phyloP scores from a whole-genome alignment of 2,329 filamentous ascomycete species.

The Fusarium sp. region DNA sequence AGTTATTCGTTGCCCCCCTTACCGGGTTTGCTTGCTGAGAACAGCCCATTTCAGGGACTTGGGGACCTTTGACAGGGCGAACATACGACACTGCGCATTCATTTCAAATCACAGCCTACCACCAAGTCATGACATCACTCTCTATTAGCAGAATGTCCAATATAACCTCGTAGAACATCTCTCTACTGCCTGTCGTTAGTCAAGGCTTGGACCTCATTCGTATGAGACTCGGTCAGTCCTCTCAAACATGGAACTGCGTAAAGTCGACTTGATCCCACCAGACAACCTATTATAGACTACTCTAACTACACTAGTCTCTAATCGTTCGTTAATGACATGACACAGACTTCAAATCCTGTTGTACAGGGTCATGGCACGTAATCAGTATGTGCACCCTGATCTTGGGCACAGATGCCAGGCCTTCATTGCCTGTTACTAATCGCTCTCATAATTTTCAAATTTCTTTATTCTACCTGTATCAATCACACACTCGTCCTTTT shows the following conservation, averaged over 20 bases:
- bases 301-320: rapidly evolving
- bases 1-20: neutral
- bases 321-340: rapidly evolving
- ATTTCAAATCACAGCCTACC: too few species aligned
- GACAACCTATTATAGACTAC: neutral
- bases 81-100: too few species aligned
- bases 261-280: neutral
- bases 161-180: rapidly evolving
- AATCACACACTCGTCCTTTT: neutral
- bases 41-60: neutral
- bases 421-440: neutral
- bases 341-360: too few species aligned
- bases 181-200: neutral
- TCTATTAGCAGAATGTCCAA: too few species aligned
- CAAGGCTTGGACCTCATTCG: neutral
- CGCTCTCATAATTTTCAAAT: neutral
- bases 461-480: too few species aligned
- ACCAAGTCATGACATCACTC: neutral
- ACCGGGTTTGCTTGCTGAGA: neutral
- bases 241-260: neutral
- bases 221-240: neutral
- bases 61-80: neutral
- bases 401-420: too few species aligned
- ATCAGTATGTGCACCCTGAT: neutral
- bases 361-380: neutral